These are phyloP conservation scores for Chlorella vulgaris DNA, from an alignment of 139 green algal species.

Conservation along the genomic window DNA sequence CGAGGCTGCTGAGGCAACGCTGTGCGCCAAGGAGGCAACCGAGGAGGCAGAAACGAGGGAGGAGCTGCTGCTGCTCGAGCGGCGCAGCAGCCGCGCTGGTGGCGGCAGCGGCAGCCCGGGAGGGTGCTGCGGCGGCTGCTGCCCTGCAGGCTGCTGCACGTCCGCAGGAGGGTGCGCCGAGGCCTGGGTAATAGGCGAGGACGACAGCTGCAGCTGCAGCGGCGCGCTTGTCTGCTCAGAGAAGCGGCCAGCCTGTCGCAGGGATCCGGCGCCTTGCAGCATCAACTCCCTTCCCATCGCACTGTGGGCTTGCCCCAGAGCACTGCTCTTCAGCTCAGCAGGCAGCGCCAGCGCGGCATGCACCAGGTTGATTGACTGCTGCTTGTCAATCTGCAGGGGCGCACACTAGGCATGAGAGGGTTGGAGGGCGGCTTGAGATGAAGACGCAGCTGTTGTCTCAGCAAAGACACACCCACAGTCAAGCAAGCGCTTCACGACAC, in stretches of 20 bases:
- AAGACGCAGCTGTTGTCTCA: too few species aligned
- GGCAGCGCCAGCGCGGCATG: constrained; percentile 29
- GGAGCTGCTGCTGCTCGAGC: not conserved
- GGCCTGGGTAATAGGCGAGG: not conserved
- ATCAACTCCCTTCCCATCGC: not conserved
- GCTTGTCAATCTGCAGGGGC: constrained; percentile 11
- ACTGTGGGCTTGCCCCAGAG: constrained; percentile 34
- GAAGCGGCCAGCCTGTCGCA: not conserved
- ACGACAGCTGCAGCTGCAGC: too few species aligned
- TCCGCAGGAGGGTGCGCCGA: not conserved
- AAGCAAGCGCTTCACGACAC: too few species aligned
- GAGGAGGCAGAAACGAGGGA: constrained; percentile 3
- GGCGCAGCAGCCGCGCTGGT: too few species aligned
- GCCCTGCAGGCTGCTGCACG: not conserved
- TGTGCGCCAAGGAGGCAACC: not conserved
- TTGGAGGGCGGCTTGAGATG: not conserved
- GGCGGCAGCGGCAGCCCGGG: too few species aligned
- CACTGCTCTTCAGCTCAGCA: constrained; percentile 19
- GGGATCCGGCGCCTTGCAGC: not conserved
- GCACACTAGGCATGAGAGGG: too few species aligned
- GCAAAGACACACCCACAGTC: too few species aligned
- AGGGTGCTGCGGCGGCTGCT: not conserved
- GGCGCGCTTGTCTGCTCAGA: not conserved
- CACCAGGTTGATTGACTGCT: constrained; percentile 1
- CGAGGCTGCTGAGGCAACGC: not conserved